Base-by-base conservation (phyloP, 768 basidiomycete genomes). In the Sporobolomyces phaffii region DNA sequence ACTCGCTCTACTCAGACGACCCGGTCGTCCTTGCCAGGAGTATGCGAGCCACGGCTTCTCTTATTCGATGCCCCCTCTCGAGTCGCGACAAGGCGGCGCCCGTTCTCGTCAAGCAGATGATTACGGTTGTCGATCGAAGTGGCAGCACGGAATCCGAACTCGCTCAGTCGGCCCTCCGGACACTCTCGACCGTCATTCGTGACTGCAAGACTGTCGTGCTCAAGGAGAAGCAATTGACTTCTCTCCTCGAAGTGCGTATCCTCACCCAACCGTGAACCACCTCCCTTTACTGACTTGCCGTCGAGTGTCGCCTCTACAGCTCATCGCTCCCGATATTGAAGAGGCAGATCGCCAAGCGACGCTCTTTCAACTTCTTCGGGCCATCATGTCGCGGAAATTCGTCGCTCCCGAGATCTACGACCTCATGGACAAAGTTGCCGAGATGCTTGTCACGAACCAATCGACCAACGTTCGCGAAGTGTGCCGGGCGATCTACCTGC, bases 401-500 rank as follows among this genome's bases (percentile, higher is more conserved):
- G 86, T 98, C 36, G 90, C 94, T 0, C 90, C 90, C 0, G 96
- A 98, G 78, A 87, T 99, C 56, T 99, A 99, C 79, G 93, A 98
- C 77, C 79, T 93, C 40, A 97, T 99, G 93, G 90, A 90, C 65
- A 86, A 86, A 64, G 86, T 97, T 26, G 86, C 91, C 5, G 87
- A 91, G 70, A 84, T 94, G 72, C 86, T 96, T 82, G 90, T 99
- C 44, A 93, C 91, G 17, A 92, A 84, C 72, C 94, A 98, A 77
- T 91, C 93, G 4, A 77, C 85, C 0, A 87, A 88, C 72, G 90
- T 94, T 11, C 93, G 93, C 75, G 92, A 96, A 76, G 84, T 89
- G 13, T 94, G 90, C 65, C 87, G 96, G 24, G 85, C 87, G 50
- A 84, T 91, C 34, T 81, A 94, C 29, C 84, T 98, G 43, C 91